Evolutionary conservation across 176 grass and related monocot species (phyloP).

Genomic region (Oryza meyeriana): DNA sequence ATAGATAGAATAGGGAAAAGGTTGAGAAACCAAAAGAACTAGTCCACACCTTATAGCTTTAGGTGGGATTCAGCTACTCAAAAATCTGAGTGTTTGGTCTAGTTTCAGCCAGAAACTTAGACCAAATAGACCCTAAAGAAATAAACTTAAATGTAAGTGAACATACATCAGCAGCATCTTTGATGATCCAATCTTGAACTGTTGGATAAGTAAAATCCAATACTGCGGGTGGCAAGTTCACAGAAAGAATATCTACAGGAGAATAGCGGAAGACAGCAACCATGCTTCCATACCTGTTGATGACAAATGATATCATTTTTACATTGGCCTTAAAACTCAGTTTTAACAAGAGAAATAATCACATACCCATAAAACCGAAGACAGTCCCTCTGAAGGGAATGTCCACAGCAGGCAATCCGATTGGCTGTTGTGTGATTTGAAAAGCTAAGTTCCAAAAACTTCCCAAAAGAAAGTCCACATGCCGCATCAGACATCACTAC

Average conservation of each 20-base stretch:
- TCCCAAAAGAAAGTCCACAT: slow-evolving; percentile 93
- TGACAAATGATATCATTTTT: slow-evolving; percentile 28
- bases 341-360: slow-evolving; percentile 3
- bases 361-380: slow-evolving; percentile 96
- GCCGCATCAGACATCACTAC: slow-evolving; percentile 95
- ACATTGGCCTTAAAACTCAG: slow-evolving; percentile 27
- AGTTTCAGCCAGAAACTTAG: slow-evolving; percentile 7
- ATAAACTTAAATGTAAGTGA: slow-evolving; percentile 16
- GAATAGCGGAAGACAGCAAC: slow-evolving; percentile 96
- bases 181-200: slow-evolving; percentile 67
- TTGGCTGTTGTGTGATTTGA: slow-evolving; percentile 92
- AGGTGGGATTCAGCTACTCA: background rate
- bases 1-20: background rate
- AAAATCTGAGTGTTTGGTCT: background rate
- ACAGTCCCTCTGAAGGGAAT: slow-evolving; percentile 96
- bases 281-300: slow-evolving; percentile 80
- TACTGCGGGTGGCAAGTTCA: slow-evolving; percentile 73
- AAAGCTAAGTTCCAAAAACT: slow-evolving; percentile 98
- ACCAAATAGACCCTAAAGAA: background rate
- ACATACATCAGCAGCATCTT: slow-evolving; percentile 75
- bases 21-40: slow-evolving; percentile 4
- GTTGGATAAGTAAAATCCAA: slow-evolving; percentile 64
- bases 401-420: slow-evolving; percentile 86
- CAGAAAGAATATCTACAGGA: slow-evolving; percentile 88
- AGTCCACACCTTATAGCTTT: background rate